Evolutionary conservation across 164 flowering plant species (phyloP).

Genomic region (Platanus orientalis): DNA sequence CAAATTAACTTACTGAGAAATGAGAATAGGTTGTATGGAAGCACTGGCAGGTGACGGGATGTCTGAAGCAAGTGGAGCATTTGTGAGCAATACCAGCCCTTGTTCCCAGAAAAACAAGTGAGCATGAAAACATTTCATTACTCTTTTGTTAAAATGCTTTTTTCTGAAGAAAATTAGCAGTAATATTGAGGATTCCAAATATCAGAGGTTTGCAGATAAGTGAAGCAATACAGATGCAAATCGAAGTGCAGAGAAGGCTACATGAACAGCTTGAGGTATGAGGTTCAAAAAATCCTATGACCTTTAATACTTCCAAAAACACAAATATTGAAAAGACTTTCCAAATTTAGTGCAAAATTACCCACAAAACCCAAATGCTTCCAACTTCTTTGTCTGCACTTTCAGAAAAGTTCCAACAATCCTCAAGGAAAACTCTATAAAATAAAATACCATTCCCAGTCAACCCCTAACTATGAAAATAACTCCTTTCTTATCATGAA

Average conservation of each 20-base stretch:
- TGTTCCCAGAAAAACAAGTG: conserved; percentile 18
- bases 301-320: background rate
- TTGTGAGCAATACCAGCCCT: conserved; percentile 36
- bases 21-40: conserved; percentile 27
- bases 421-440: background rate
- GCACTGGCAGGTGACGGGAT: conserved; percentile 40
- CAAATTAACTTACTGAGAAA: background rate
- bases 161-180: background rate
- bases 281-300: background rate
- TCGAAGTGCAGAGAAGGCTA: conserved; percentile 88
- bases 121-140: background rate
- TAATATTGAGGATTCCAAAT: conserved; percentile 18
- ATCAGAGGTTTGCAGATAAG: conserved; percentile 63
- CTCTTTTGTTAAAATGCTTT: background rate
- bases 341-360: background rate
- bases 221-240: conserved; percentile 91
- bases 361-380: background rate
- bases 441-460: no score
- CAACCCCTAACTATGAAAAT: no score
- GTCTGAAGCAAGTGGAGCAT: conserved; percentile 44
- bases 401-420: background rate
- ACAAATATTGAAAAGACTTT: background rate
- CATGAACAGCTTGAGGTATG: conserved; percentile 95
- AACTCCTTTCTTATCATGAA: no score
- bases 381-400: background rate